Evolutionary conservation across 2,329 filamentous ascomycete species (phyloP).

Genomic region (Diaporthe australafricana): DNA sequence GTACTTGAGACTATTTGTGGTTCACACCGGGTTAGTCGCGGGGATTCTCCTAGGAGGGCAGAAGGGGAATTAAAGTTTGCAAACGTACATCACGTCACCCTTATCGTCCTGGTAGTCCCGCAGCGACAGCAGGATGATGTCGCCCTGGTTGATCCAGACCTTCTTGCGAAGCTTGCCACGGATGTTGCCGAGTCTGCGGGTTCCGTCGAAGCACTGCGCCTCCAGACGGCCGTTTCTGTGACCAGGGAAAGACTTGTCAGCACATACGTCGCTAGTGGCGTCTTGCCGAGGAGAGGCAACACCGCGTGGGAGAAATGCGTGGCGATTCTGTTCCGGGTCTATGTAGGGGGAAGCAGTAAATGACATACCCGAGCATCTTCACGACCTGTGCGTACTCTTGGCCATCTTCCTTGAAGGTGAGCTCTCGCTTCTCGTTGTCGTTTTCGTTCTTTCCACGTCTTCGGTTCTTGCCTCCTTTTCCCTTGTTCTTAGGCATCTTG

Average conservation of each 20-base stretch:
- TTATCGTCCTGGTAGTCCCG: constrained; percentile 92
- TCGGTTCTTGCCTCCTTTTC: constrained; percentile 40
- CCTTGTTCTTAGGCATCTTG: constrained; percentile 39
- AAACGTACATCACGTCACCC: constrained; percentile 77
- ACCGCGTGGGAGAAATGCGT: neutral
- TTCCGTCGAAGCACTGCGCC: constrained; percentile 94
- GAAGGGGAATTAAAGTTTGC: neutral
- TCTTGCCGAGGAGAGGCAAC: neutral
- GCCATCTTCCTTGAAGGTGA: constrained; percentile 85
- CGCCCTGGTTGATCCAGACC: constrained; percentile 99
- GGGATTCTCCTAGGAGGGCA: no score
- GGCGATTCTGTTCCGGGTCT: neutral
- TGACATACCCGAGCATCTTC: constrained; percentile 82
- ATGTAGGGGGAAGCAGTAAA: neutral
- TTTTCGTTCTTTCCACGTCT: constrained; percentile 76
- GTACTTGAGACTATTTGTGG: constrained; percentile 78
- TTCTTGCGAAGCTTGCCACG: constrained; percentile 99
- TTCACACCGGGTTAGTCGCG: neutral
- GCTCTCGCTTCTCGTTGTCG: constrained; percentile 85
- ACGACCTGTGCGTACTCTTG: constrained; percentile 79
- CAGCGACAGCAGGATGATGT: constrained; percentile 87
- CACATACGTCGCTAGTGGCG: neutral
- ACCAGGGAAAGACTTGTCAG: neutral
- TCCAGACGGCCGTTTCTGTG: constrained; percentile 84
- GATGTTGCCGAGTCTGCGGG: constrained; percentile 75